A percentile compares a stretch with the other conserved stretches of the same genome.
These are phyloP conservation scores for Xylaria longipes DNA, from an alignment of 495 filamentous ascomycete species.

Conservation along the genomic window DNA sequence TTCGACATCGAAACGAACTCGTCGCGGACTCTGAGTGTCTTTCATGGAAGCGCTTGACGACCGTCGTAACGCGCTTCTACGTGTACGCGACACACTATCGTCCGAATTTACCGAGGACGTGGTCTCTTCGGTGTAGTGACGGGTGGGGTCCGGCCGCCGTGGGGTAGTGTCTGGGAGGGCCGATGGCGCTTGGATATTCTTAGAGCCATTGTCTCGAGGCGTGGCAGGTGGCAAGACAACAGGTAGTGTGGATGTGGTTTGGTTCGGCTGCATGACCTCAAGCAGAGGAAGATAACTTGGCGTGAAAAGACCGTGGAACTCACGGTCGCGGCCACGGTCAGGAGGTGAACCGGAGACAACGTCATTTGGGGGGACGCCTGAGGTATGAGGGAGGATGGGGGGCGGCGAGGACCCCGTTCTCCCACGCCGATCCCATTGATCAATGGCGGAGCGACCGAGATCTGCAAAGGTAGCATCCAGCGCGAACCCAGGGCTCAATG, in stretches of 20 bases:
- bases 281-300: conserved; percentile 65
- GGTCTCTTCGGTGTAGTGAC: conserved; percentile 43
- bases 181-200: conserved; percentile 32
- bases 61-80: conserved; percentile 58
- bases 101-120: conserved; percentile 52
- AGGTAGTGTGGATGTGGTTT: conserved; percentile 26
- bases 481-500: conserved; percentile 41
- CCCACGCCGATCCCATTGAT: conserved; percentile 38
- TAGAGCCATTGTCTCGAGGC: conserved; percentile 40
- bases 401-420: conserved; percentile 49
- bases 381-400: conserved; percentile 49
- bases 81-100: conserved; percentile 45
- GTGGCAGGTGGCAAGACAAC: conserved; percentile 28
- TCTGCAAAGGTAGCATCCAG: conserved; percentile 27
- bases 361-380: conserved; percentile 43
- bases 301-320: conserved; percentile 66
- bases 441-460: conserved; percentile 22
- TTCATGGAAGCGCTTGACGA: conserved; percentile 51
- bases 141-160: conserved; percentile 31
- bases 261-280: conserved; percentile 48
- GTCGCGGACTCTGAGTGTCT: conserved; percentile 51
- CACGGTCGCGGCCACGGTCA: conserved; percentile 60
- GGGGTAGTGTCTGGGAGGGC: conserved; percentile 17
- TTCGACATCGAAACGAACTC: conserved; percentile 60
- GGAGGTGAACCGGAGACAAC: conserved; percentile 46